phyloP scores from a whole-genome alignment of 345 rosid species.

The Erucastrum elatum region DNA sequence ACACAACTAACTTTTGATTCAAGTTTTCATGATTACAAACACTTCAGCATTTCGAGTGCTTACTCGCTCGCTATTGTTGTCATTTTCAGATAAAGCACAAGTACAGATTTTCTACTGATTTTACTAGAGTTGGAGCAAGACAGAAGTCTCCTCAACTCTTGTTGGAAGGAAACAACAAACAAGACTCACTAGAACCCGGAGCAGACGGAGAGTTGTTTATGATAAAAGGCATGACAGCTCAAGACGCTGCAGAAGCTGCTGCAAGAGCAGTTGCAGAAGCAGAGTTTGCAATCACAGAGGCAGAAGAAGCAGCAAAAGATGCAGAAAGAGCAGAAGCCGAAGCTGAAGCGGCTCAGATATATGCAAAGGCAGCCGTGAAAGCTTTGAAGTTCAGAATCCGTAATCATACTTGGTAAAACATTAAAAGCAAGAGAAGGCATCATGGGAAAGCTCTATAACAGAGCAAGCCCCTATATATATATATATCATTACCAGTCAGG shows the following conservation, averaged over 20 bases:
- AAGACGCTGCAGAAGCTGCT: conserved; percentile 92
- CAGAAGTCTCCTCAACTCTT: conserved; percentile 44
- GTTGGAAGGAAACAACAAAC: conserved; percentile 56
- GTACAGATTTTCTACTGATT: conserved; percentile 56
- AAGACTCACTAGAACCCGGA: conserved; percentile 48
- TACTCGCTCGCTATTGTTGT: neutral
- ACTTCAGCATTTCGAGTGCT: conserved; percentile 16
- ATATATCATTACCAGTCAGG: conserved; percentile 10
- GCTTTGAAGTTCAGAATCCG: conserved; percentile 57
- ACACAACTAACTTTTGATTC: neutral
- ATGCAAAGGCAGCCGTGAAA: conserved; percentile 78
- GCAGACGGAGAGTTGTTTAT: conserved; percentile 58
- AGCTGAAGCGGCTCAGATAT: conserved; percentile 91
- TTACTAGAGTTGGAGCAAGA: conserved; percentile 49
- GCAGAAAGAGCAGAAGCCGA: conserved; percentile 95
- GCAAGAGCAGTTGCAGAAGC: conserved; percentile 96
- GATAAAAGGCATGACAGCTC: conserved; percentile 80
- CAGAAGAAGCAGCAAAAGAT: conserved; percentile 93
- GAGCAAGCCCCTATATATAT: conserved; percentile 25
- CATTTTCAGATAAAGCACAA: conserved; percentile 73
- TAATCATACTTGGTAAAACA: conserved; percentile 48
- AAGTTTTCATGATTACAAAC: neutral
- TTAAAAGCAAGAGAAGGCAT: neutral
- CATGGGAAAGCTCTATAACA: conserved; percentile 17
- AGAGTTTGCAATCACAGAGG: conserved; percentile 88